Conservation (phyloP, 805 yeast genomes). For the Candida andamanensis region DNA sequence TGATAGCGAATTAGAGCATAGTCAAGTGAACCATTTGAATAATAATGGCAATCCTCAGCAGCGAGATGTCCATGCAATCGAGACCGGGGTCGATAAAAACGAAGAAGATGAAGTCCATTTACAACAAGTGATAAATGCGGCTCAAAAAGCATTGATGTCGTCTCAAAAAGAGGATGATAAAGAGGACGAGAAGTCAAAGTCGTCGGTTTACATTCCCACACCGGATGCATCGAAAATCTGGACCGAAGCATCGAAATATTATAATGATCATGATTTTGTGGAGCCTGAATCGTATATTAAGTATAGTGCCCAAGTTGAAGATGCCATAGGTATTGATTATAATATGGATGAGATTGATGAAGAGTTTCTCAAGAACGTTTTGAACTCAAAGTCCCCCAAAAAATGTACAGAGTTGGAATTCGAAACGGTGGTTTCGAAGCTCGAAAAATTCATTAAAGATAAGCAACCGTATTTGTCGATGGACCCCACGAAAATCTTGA, state of each 20-base stretch:
- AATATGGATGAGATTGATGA: constrained; percentile 90
- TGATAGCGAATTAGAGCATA: constrained; percentile 48
- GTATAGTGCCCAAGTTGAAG: constrained; percentile 94
- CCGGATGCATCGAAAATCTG: constrained; percentile 89
- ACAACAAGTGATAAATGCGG: constrained; percentile 83
- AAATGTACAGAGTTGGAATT: constrained; percentile 76
- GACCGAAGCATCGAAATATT: constrained; percentile 71
- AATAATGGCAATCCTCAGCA: constrained; percentile 54
- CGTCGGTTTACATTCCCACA: constrained; percentile 81
- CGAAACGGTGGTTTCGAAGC: constrained; percentile 67
- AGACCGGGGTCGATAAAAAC: constrained; percentile 96
- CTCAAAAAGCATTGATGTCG: constrained; percentile 54
- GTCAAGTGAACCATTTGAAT: constrained; percentile 38
- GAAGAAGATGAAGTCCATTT: constrained; percentile 97
- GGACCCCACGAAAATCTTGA: constrained; percentile 73
- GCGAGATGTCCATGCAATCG: constrained; percentile 83
- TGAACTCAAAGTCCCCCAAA: constrained; percentile 34
- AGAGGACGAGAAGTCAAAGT: constrained; percentile 11
- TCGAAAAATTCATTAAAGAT: constrained; percentile 70
- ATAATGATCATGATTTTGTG: constrained; percentile 52
- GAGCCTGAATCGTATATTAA: constrained; percentile 80
- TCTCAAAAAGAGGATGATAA: constrained; percentile 24
- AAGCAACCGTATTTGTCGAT: constrained; percentile 84
- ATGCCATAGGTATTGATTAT: constrained; percentile 79
- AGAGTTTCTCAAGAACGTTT: constrained; percentile 44